Conservation (phyloP, 192 early-diverging fungal genomes). For the Linnemannia elongata region DNA sequence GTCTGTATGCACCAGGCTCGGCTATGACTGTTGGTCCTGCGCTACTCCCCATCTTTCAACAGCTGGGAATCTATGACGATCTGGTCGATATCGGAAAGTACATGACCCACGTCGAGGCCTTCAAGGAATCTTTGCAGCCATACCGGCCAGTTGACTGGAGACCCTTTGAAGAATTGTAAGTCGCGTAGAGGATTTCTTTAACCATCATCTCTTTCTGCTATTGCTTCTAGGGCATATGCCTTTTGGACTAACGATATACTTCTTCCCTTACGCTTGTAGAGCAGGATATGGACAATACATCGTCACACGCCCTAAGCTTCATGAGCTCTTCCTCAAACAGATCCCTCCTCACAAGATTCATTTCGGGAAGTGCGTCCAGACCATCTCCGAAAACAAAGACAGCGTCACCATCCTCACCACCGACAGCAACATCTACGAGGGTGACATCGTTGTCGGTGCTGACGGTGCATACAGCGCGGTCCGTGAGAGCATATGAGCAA, state of each 20-base stretch:
- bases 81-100: neutral
- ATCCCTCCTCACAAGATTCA: conserved; percentile 22
- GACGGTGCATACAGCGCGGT: conserved; percentile 44
- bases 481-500: conserved; percentile 8
- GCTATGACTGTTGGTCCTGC: neutral
- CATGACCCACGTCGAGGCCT: neutral
- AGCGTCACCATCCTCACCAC: conserved; percentile 23
- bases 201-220: neutral
- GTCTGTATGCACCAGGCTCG: neutral
- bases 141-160: neutral
- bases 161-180: neutral
- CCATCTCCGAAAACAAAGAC: conserved; percentile 7
- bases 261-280: neutral
- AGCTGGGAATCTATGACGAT: neutral
- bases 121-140: neutral
- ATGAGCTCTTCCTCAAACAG: neutral
- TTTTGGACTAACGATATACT: no score
- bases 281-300: neutral
- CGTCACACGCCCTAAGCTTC: conserved; percentile 4
- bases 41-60: neutral
- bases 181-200: neutral
- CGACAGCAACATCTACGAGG: conserved; percentile 10
- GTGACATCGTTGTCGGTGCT: conserved; percentile 44
- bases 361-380: conserved; percentile 18
- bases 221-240: no score